A percentile compares a stretch with the other conserved stretches of the same genome.
phyloP scores from a whole-genome alignment of 371 early-diverging fungal genomes.

The Syncephalastrum contaminatum region DNA sequence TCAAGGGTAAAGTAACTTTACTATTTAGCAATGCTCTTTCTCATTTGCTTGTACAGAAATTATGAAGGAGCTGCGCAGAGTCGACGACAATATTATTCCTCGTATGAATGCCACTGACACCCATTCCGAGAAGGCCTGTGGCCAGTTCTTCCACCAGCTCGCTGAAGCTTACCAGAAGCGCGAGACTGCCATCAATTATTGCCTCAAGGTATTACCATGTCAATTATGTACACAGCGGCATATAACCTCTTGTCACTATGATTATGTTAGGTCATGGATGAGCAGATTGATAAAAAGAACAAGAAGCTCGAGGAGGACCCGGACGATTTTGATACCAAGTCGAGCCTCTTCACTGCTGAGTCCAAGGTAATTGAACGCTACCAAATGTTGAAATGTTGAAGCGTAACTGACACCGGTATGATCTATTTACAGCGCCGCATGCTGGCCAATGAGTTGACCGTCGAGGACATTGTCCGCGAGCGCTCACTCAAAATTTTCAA shows the following conservation, averaged over 20 bases:
- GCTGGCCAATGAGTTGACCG: slow-evolving; percentile 64
- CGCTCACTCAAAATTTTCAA: slow-evolving; percentile 71
- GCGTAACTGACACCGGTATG: neutral
- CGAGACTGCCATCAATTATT: slow-evolving; percentile 67
- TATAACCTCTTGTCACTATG: neutral
- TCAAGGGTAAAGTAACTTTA: slow-evolving; percentile 54
- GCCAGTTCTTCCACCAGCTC: slow-evolving; percentile 66
- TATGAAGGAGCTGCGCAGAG: slow-evolving; percentile 70
- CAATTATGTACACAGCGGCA: neutral
- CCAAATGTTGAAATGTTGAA: neutral
- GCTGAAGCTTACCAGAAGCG: slow-evolving; percentile 66
- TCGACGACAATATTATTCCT: slow-evolving; percentile 82
- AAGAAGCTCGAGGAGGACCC: slow-evolving; percentile 61
- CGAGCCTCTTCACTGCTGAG: slow-evolving; percentile 58
- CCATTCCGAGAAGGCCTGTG: slow-evolving; percentile 63
- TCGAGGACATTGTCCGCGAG: slow-evolving; percentile 74
- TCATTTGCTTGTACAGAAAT: slow-evolving; percentile 33
- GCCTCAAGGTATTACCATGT: slow-evolving; percentile 54
- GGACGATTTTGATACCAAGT: slow-evolving; percentile 59
- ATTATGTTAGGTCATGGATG: slow-evolving; percentile 53
- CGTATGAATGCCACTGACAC: slow-evolving; percentile 75
- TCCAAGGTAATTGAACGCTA: slow-evolving; percentile 52
- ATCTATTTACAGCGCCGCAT: slow-evolving; percentile 59
- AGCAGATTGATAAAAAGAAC: slow-evolving; percentile 54
- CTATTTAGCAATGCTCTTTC: neutral